These are phyloP conservation scores for Russula griseocarnosa DNA, from an alignment of 768 basidiomycete species.

Conservation along the genomic window DNA sequence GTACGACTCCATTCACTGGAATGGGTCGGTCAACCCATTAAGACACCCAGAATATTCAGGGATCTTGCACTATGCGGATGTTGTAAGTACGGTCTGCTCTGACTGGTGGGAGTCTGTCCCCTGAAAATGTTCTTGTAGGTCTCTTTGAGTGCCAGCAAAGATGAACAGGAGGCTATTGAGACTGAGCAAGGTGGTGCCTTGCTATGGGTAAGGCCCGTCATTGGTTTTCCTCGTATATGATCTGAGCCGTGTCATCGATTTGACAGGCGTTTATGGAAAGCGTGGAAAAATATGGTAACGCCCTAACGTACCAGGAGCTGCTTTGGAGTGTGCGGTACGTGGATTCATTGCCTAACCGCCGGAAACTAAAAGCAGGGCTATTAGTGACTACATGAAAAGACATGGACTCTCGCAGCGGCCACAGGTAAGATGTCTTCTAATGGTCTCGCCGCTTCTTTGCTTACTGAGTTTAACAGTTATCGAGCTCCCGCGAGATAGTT, in stretches of 20 bases:
- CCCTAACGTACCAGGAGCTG: not conserved
- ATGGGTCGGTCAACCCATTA: not conserved
- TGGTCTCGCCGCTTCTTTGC: not conserved
- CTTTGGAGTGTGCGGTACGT: not conserved
- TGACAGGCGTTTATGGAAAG: conserved; percentile 8
- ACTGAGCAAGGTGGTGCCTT: not conserved
- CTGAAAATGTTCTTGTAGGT: not conserved
- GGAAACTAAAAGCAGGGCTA: not conserved
- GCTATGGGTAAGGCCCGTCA: not conserved
- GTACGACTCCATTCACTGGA: not conserved
- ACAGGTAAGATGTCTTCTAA: not conserved
- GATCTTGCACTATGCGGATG: not conserved
- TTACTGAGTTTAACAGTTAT: conserved; percentile 1
- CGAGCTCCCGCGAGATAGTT: conserved; percentile 1
- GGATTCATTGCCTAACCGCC: too few species aligned
- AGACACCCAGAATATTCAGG: not conserved
- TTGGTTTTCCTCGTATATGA: not conserved
- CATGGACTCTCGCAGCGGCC: not conserved
- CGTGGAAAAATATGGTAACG: not conserved
- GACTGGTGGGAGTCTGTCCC: not conserved
- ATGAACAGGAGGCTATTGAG: not conserved
- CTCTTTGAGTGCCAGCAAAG: conserved; percentile 1
- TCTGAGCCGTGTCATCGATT: not conserved
- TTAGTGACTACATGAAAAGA: not conserved
- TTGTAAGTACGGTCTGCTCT: not conserved